Evolutionary conservation across 2,329 filamentous ascomycete species (phyloP), one percentile per base, ranked within the genome.

Genomic region (Didymella arachidicola): DNA sequence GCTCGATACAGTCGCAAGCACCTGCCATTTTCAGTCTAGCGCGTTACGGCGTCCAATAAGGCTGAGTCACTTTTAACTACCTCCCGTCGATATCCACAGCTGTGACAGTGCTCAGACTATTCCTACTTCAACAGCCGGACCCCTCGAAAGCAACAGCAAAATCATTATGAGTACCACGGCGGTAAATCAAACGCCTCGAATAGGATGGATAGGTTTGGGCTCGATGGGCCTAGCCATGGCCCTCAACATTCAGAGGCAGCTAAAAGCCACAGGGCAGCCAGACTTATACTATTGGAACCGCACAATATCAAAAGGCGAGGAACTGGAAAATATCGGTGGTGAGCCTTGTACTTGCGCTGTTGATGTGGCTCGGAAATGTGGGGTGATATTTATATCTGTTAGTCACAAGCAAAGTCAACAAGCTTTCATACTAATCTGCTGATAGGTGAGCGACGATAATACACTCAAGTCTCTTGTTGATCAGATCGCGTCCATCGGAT

Each of bases 151-250:
- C 26, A 7, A 47, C 16, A 10, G 32, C 34, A 32, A 41, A 7
- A 12, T 5, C 11, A 27, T 8, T 25, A 51, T 51, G 47, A 26
- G 32, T n/a, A 34, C 7, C 6, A 30, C 41, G 18, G 11, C 14
- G 25, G 14, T 29, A n/a, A 19, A 25, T 29, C 19, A 49, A n/a
- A 26, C 2, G 4, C 27, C 19, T 18, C 7, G 26, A 18, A 16
- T 69, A 57, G 60, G 64, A 60, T 72, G 65, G 66, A 67, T 70
- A 11, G 82, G 82, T 4, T 77, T 84, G 0, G 82, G 83, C 1
- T 84, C 81, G 0, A 84, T 84, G 82, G 83, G 83, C 1, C 70
- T 74, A 6, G 70, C 68, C 19, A 85, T 85, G 83, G 79, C 82
- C 1, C 72, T 68, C 7, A 84, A 84, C 56, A 72, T 84, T 0